Conservation (phyloP, 768 basidiomycete species). For the Tricholoma bakamatsutake region DNA sequence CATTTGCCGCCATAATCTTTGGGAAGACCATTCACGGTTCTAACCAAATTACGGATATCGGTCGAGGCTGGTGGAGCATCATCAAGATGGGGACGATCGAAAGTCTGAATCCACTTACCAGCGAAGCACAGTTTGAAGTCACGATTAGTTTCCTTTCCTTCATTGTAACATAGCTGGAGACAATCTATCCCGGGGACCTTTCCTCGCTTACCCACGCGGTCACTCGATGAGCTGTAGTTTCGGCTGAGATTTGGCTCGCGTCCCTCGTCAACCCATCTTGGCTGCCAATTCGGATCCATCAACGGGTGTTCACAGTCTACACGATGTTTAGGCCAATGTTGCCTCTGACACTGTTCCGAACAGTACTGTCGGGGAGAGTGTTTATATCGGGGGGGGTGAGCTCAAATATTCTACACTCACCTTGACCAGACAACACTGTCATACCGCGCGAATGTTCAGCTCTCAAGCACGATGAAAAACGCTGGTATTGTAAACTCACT, state of each 20-base stretch:
- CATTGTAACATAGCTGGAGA: slow-evolving; percentile 20
- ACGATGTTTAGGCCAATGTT: slow-evolving; percentile 27
- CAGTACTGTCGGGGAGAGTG: slow-evolving; percentile 21
- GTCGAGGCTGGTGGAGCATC: slow-evolving; percentile 22
- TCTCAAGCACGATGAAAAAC: not conserved
- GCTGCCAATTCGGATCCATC: slow-evolving; percentile 22
- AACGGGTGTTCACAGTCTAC: slow-evolving; percentile 21
- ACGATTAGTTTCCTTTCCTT: slow-evolving; percentile 6
- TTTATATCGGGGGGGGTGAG: not conserved
- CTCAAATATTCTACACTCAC: not conserved
- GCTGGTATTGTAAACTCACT: slow-evolving; percentile 10
- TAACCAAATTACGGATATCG: slow-evolving; percentile 30
- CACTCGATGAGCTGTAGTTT: not conserved
- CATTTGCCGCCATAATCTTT: slow-evolving; percentile 29
- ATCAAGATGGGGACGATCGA: not conserved
- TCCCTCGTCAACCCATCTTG: slow-evolving; percentile 18
- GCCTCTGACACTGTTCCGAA: slow-evolving; percentile 25
- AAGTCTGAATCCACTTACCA: slow-evolving; percentile 10
- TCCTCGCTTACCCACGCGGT: slow-evolving; percentile 14
- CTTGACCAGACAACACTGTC: slow-evolving; percentile 11
- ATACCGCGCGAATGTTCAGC: not conserved
- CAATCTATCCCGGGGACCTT: slow-evolving; percentile 24
- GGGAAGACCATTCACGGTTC: slow-evolving; percentile 33
- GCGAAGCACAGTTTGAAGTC: slow-evolving; percentile 24
- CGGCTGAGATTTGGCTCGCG: not conserved